phyloP scores from a whole-genome alignment of 2,329 filamentous ascomycete genomes.

The Diaporthe aspalathi region DNA sequence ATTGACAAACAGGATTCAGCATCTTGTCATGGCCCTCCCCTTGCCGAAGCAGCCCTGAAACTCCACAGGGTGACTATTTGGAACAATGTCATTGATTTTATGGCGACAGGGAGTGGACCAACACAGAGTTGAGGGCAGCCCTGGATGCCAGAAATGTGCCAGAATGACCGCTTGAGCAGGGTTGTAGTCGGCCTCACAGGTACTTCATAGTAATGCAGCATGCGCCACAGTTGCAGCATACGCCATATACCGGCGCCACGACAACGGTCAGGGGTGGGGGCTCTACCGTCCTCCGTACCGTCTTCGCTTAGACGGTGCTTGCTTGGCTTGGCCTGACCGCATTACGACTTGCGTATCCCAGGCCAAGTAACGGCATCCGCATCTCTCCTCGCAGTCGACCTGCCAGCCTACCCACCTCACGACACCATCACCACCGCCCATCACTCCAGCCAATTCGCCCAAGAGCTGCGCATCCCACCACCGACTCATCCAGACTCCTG shows the following conservation, averaged over 20 bases:
- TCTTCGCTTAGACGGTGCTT: constrained; percentile 13
- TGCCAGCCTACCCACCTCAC: constrained; percentile 23
- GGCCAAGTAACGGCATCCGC: constrained; percentile 20
- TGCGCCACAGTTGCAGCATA: neutral
- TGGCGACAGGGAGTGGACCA: neutral
- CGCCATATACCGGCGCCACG: constrained; percentile 32
- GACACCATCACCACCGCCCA: constrained; percentile 31
- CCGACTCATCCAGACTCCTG: constrained; percentile 45
- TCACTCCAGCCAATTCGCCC: neutral
- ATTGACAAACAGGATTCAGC: constrained; percentile 16
- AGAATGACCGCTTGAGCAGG: constrained; percentile 2
- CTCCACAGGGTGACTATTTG: neutral
- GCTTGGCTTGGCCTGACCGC: constrained; percentile 33
- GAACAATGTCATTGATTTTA: neutral
- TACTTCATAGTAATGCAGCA: neutral
- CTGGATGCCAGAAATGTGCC: neutral
- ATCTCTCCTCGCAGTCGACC: neutral
- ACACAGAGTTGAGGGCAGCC: neutral
- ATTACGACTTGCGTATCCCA: constrained; percentile 21
- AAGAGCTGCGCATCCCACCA: constrained; percentile 40
- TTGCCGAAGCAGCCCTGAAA: neutral
- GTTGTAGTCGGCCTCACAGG: neutral
- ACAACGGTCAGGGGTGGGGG: constrained; percentile 20
- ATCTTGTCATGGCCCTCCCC: constrained; percentile 9
- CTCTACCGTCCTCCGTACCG: too few relatives aligned